These are phyloP conservation scores for Talaromyces islandicus DNA, from an alignment of 2,329 filamentous ascomycete genomes.

Conservation along the genomic window DNA sequence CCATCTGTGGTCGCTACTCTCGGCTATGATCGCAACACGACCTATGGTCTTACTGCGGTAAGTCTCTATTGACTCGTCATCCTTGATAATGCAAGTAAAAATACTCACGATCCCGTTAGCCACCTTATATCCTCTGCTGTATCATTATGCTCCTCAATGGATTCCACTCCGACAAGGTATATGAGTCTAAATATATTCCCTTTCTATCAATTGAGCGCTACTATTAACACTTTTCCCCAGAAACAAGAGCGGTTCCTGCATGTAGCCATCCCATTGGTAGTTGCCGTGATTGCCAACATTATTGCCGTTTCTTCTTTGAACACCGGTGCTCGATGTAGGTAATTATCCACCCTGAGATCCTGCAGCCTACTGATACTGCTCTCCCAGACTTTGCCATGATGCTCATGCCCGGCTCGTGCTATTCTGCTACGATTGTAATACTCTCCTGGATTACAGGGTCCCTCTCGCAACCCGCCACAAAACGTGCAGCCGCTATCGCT, in stretches of 20 bases:
- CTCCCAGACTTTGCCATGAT: constrained; percentile 27
- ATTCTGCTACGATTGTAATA: constrained; percentile 13
- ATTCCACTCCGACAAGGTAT: constrained; percentile 22
- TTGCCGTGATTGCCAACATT: constrained; percentile 23
- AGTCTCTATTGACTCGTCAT: background rate
- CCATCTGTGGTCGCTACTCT: constrained; percentile 41
- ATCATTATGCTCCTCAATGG: constrained; percentile 27
- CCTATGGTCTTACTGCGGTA: constrained; percentile 39
- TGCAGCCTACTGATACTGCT: background rate
- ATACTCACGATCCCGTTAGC: constrained; percentile 2
- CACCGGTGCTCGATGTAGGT: constrained; percentile 19
- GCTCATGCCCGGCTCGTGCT: constrained; percentile 18
- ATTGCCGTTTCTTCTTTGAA: constrained; percentile 25
- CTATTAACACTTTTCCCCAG: background rate
- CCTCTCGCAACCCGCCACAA: constrained; percentile 12
- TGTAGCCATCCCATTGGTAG: constrained; percentile 19
- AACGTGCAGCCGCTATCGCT: constrained; percentile 14
- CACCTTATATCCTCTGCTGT: constrained; percentile 26
- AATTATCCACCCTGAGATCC: background rate
- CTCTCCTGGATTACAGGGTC: constrained; percentile 13
- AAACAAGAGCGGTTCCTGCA: constrained; percentile 22
- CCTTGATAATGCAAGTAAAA: background rate
- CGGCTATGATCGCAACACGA: constrained; percentile 40
- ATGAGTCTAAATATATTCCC: background rate
- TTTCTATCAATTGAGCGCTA: background rate